Conservation (phyloP, 2,329 filamentous ascomycete genomes). For the Fusarium gaditjirri region DNA sequence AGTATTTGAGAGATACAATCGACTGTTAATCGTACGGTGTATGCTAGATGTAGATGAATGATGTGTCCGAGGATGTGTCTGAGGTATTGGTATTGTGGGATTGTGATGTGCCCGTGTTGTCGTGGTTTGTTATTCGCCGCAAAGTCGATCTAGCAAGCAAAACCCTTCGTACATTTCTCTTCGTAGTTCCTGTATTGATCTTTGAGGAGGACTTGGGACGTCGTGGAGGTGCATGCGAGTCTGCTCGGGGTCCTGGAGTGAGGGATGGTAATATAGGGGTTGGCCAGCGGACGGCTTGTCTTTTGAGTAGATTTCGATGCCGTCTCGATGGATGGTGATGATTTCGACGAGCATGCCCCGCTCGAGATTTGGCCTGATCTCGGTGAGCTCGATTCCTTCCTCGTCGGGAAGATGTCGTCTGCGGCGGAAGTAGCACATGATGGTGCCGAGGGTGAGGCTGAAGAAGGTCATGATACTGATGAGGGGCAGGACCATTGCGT, state of each 20-base stretch:
- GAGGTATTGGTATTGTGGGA: too few species aligned
- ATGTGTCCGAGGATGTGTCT: not conserved
- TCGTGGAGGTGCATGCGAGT: not conserved
- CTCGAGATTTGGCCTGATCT: not conserved
- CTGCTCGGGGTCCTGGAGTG: not conserved
- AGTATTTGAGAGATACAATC: conserved; percentile 33
- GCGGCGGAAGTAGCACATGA: conserved; percentile 2
- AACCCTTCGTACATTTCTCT: not conserved
- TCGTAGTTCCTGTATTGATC: not conserved
- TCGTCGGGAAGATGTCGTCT: not conserved
- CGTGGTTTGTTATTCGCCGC: not conserved
- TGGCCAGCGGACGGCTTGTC: not conserved
- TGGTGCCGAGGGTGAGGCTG: not conserved
- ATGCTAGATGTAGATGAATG: conserved; percentile 29
- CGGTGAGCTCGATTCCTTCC: not conserved
- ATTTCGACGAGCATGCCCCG: conserved; percentile 22
- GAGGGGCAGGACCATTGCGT: not conserved
- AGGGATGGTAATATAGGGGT: conserved; percentile 12
- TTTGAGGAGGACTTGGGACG: not conserved
- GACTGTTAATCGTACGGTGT: conserved; percentile 36
- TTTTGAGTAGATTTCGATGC: conserved; percentile 2
- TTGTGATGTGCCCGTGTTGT: not conserved
- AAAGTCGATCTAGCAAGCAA: not conserved
- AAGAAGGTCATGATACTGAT: not conserved
- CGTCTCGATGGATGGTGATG: conserved; percentile 5